Conservation (phyloP, 345 rosid species). For the Geranium rotundifolium region DNA sequence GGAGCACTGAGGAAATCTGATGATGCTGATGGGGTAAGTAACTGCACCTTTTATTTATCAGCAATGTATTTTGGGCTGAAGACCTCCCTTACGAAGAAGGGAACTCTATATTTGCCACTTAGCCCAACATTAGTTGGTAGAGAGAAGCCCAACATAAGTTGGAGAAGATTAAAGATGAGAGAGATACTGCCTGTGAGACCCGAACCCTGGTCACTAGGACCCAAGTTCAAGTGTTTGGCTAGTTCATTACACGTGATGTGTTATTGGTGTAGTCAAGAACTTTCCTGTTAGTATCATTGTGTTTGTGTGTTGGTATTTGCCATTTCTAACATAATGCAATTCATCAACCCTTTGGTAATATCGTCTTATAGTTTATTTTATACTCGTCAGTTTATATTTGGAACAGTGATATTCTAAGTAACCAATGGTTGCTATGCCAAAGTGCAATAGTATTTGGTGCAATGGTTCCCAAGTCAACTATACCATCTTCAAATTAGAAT, state of each 20-base stretch:
- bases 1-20: conserved; percentile 85
- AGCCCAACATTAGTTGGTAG: too few species aligned
- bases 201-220: too few species aligned
- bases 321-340: neutral
- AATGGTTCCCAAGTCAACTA: neutral
- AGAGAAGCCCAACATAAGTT: too few species aligned
- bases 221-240: too few species aligned
- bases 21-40: conserved; percentile 86
- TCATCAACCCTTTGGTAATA: neutral
- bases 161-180: too few species aligned
- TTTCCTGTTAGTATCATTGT: neutral
- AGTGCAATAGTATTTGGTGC: conserved; percentile 1
- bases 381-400: too few species aligned
- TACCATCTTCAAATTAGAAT: neutral
- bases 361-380: too few species aligned
- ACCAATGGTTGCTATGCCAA: neutral
- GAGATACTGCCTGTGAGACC: too few species aligned
- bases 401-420: neutral
- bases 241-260: too few species aligned
- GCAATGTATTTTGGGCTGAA: neutral
- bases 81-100: too few species aligned
- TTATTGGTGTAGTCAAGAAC: conserved; percentile 3
- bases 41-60: neutral
- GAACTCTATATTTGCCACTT: too few species aligned
- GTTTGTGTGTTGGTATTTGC: neutral